Conservation (phyloP, 2,329 filamentous ascomycete genomes). For the Verticillium longisporum region DNA sequence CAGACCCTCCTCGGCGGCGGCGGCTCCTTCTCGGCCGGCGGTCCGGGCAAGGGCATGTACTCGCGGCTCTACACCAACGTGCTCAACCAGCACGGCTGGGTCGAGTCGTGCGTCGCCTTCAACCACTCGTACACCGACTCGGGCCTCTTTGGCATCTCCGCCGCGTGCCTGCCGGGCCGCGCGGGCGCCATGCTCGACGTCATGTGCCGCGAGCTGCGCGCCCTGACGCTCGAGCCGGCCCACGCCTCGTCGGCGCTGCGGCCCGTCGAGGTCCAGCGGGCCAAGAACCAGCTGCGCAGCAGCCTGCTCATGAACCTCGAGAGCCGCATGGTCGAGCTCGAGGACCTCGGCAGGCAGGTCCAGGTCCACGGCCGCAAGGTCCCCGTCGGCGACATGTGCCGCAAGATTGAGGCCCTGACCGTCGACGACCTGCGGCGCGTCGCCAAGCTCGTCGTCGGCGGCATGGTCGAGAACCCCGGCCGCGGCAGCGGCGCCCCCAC, state of each 20-base stretch:
- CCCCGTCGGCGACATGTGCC: slow-evolving; percentile 88
- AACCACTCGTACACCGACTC: slow-evolving; percentile 97
- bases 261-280: slow-evolving; percentile 73
- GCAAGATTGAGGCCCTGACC: slow-evolving; percentile 74
- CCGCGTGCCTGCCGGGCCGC: slow-evolving; percentile 72
- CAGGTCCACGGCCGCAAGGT: slow-evolving; percentile 95
- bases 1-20: slow-evolving; percentile 94
- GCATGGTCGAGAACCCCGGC: slow-evolving; percentile 67
- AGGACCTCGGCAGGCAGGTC: slow-evolving; percentile 89
- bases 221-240: slow-evolving; percentile 69
- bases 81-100: slow-evolving; percentile 95
- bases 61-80: slow-evolving; percentile 96
- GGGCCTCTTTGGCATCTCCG: slow-evolving; percentile 89
- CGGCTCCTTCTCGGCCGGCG: slow-evolving; percentile 92
- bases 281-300: slow-evolving; percentile 93
- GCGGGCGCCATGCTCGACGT: slow-evolving; percentile 85
- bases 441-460: slow-evolving; percentile 70
- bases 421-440: slow-evolving; percentile 76
- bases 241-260: slow-evolving; percentile 64
- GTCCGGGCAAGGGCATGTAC: slow-evolving; percentile 98
- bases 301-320: slow-evolving; percentile 96
- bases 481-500: slow-evolving; percentile 82
- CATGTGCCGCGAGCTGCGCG: slow-evolving; percentile 83
- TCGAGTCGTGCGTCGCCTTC: slow-evolving; percentile 91
- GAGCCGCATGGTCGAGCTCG: slow-evolving; percentile 92